Conservation (phyloP, 2,329 filamentous ascomycete species). For the Aspergillus sp. region DNA sequence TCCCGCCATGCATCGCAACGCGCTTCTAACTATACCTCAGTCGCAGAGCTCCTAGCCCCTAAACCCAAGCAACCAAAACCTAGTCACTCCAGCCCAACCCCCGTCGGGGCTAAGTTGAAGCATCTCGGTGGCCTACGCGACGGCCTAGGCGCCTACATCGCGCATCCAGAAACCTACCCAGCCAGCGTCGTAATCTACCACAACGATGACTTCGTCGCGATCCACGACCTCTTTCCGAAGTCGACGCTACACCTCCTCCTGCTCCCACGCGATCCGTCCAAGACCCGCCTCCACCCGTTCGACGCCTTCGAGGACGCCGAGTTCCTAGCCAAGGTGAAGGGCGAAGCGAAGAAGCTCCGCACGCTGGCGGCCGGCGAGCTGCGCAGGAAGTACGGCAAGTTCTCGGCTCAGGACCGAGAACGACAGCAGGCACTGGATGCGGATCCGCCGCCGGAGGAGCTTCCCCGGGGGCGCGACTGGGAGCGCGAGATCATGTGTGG, state of each 20-base stretch:
- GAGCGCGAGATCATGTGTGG: conserved; percentile 70
- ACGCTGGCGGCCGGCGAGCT: conserved; percentile 72
- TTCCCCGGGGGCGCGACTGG: conserved; percentile 79
- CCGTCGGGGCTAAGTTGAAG: conserved; percentile 8
- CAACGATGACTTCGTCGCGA: conserved; percentile 68
- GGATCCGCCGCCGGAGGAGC: conserved; percentile 44
- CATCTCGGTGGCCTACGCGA: conserved; percentile 52
- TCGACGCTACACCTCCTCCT: conserved; percentile 80
- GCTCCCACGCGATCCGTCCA: conserved; percentile 68
- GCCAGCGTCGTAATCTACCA: conserved; percentile 62
- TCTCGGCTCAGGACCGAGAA: conserved; percentile 61
- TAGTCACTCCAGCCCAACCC: conserved; percentile 14
- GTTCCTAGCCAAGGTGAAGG: conserved; percentile 65
- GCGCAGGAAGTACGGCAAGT: conserved; percentile 63
- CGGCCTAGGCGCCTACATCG: conserved; percentile 66
- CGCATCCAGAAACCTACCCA: conserved; percentile 60
- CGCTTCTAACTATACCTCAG: conserved; percentile 24
- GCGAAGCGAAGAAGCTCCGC: conserved; percentile 62
- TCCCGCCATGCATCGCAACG: not conserved
- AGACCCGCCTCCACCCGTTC: conserved; percentile 69
- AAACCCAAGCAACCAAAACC: conserved; percentile 44
- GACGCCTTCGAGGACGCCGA: conserved; percentile 68
- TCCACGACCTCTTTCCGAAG: conserved; percentile 86
- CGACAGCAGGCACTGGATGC: conserved; percentile 66
- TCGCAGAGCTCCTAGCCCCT: conserved; percentile 56